Evolutionary conservation across 2,329 filamentous ascomycete genomes (phyloP), one percentile per base, ranked within the genome.

Genomic region (Aspergillus tubingensis): DNA sequence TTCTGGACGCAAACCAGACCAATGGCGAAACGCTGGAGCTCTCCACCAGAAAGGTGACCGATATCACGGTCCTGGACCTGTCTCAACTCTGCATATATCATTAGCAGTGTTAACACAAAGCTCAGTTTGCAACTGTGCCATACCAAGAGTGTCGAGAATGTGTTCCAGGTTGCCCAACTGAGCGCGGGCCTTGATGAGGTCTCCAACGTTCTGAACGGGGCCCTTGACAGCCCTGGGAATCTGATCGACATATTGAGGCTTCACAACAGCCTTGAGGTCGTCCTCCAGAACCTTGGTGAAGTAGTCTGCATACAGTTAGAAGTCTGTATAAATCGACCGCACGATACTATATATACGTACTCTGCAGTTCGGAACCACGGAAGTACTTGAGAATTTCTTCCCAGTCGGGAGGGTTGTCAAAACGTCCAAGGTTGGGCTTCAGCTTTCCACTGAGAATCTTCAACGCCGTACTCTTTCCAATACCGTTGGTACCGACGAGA

Each of bases 221-320:
- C 89, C 88, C 74, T 90, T 92, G 73, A 99, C 90, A 44, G 95
- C 94, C 77, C 90, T 92, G 63, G 95, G 95, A 67, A 99, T 94
- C 81, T 98, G 95, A 72, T 99, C 95, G 72, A 99, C 95, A 83
- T 99, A 97, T 82, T 99, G 96, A 60, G 95, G 95, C 85, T 99
- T 99, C 71, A 98, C 93, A 60, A 99, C 91, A 62, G 96, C 94
- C 84, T 97, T 97, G 68, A 99, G 85, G 73, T 99, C 88, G 77
- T 99, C 95, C 77, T 99, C 95, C 61, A 99, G 85, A 48, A 99
- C 87, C 81, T 98, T 99, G 68, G 95, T 98, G 78, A 99, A 98
- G 82, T 99, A 99, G 82, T 99, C 91, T 92, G 69, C 19, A 52
- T 17, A 8, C 8, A 44, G 72, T 70, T 72, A 62, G 60, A 57